Evolutionary conservation across 441 rosid genomes (phyloP).

Genomic region (Omphalea diandra): DNA sequence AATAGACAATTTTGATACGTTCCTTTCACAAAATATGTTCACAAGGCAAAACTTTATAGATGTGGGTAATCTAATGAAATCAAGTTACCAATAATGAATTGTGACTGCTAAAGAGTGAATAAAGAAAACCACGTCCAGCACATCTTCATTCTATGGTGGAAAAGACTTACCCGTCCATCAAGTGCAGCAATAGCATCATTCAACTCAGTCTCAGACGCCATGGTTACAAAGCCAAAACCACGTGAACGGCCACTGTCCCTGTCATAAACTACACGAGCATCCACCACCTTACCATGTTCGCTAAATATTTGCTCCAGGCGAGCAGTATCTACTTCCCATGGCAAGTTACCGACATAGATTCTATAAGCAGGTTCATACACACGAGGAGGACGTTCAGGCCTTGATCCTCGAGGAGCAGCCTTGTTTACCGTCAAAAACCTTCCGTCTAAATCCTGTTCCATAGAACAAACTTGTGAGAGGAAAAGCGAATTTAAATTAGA

Average conservation of each 20-base stretch:
- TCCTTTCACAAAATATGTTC: background rate
- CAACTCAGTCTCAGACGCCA: constrained; percentile 61
- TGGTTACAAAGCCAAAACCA: constrained; percentile 73
- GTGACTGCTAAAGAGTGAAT: background rate
- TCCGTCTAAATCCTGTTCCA: constrained; percentile 53
- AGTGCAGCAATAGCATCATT: constrained; percentile 74
- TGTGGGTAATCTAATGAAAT: background rate
- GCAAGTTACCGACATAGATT: constrained; percentile 63
- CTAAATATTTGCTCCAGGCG: constrained; percentile 65
- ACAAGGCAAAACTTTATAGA: background rate
- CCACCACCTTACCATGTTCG: constrained; percentile 64
- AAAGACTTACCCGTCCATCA: constrained; percentile 61
- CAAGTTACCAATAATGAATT: background rate
- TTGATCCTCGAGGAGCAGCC: constrained; percentile 67
- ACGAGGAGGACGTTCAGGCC: constrained; percentile 48
- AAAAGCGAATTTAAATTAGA: background rate
- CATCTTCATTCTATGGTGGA: background rate
- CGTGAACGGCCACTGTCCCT: constrained; percentile 70
- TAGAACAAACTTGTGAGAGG: constrained; percentile 6
- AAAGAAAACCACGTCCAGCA: background rate
- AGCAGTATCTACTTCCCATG: constrained; percentile 59
- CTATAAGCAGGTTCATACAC: constrained; percentile 33
- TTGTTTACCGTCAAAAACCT: constrained; percentile 63
- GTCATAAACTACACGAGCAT: constrained; percentile 59
- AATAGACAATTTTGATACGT: background rate